phyloP scores from a whole-genome alignment of 1,139 yeast species.

The Schizosaccharomyces versatilis region DNA sequence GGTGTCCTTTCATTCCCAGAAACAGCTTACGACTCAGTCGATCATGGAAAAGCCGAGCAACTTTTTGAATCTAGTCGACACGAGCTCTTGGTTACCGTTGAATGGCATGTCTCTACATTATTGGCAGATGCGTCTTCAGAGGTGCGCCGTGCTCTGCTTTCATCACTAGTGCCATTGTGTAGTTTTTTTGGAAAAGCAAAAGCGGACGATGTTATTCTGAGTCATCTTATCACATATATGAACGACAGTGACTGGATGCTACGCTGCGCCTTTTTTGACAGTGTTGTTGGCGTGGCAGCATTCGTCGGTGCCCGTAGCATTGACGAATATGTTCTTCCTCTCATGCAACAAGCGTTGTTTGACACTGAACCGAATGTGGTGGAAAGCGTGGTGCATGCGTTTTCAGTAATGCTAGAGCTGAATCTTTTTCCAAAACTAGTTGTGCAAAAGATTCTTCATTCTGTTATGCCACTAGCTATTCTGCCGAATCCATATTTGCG shows the following conservation, averaged over 20 bases:
- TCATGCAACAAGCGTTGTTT: constrained; percentile 56
- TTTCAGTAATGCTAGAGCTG: constrained; percentile 33
- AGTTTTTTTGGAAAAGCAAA: constrained; percentile 67
- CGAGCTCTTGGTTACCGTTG: constrained; percentile 28
- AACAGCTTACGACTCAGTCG: constrained; percentile 24
- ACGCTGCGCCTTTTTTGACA: constrained; percentile 46
- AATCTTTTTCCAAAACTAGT: constrained; percentile 31
- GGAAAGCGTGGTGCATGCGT: constrained; percentile 47
- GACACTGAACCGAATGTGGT: constrained; percentile 65
- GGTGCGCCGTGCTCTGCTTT: constrained; percentile 49
- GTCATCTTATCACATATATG: constrained; percentile 75
- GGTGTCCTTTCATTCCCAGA: constrained; percentile 19
- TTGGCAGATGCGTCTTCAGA: constrained; percentile 46
- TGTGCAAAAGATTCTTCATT: constrained; percentile 30
- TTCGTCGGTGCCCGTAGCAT: constrained; percentile 61
- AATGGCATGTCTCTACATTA: constrained; percentile 38
- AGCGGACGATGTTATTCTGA: constrained; percentile 67
- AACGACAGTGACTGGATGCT: constrained; percentile 56
- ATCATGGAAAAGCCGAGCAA: constrained; percentile 21
- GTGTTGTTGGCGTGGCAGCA: constrained; percentile 60
- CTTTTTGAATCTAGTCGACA: constrained; percentile 15
- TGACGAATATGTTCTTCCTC: constrained; percentile 71
- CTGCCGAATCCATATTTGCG: constrained; percentile 84
- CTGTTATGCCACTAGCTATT: constrained; percentile 32
- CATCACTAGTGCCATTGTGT: constrained; percentile 52